Evolutionary conservation across 2,329 filamentous ascomycete genomes (phyloP).

Genomic region (Pestalotiopsis sp.): DNA sequence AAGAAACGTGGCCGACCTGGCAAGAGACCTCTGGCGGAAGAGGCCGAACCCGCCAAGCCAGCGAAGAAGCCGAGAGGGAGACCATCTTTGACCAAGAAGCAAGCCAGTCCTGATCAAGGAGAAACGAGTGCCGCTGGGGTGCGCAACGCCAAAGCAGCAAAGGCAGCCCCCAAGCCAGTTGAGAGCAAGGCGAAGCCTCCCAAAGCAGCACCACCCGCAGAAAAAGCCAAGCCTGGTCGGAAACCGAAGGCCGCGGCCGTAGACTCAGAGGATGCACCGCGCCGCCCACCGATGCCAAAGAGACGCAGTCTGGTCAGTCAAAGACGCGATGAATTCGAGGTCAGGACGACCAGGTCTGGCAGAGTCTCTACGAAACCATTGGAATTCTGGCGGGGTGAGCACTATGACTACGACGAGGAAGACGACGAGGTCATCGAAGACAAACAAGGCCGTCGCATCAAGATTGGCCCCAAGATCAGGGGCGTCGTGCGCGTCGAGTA

Average conservation of each 20-base stretch:
- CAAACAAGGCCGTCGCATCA: slow-evolving; percentile 48
- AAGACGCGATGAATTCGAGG: slow-evolving; percentile 52
- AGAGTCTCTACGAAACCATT: slow-evolving; percentile 78
- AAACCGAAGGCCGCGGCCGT: slow-evolving; percentile 43
- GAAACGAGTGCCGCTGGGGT: slow-evolving; percentile 20
- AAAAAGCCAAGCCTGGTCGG: slow-evolving; percentile 34
- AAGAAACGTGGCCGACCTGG: slow-evolving; percentile 29
- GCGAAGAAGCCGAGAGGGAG: slow-evolving; percentile 4
- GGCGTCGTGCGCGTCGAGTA: slow-evolving; percentile 78
- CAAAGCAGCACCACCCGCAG: slow-evolving; percentile 23
- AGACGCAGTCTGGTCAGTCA: slow-evolving; percentile 57
- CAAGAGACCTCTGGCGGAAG: slow-evolving; percentile 19
- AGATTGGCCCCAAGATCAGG: slow-evolving; percentile 68
- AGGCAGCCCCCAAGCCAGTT: slow-evolving; percentile 17
- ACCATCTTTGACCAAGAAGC: slow-evolving; percentile 18
- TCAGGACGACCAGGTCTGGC: slow-evolving; percentile 72
- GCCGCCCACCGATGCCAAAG: slow-evolving; percentile 58
- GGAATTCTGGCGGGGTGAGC: slow-evolving; percentile 86
- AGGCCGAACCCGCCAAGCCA: slow-evolving; percentile 6
- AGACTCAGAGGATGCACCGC: slow-evolving; percentile 52
- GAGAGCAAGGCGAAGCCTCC: slow-evolving; percentile 18
- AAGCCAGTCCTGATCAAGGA: slow-evolving; percentile 18
- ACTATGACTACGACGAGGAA: slow-evolving; percentile 68
- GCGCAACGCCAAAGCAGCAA: slow-evolving; percentile 28
- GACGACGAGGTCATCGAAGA: slow-evolving; percentile 50